These are phyloP conservation scores for Leccinum sublutescens DNA, from an alignment of 768 basidiomycete species.

Conservation along the genomic window DNA sequence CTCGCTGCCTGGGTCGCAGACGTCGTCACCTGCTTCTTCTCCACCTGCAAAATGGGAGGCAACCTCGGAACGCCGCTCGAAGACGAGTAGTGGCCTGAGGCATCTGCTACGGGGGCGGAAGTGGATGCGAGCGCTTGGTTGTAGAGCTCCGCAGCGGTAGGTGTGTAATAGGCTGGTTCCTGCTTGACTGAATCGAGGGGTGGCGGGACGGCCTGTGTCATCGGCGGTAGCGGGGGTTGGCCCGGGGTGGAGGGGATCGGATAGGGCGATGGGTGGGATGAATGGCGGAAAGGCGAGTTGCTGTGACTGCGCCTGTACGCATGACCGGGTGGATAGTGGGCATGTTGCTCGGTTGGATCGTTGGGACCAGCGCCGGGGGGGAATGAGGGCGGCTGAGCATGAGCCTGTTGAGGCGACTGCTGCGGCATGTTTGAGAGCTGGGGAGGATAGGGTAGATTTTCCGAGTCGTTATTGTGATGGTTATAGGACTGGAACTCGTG, in stretches of 20 bases:
- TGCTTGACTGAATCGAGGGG: constrained; percentile 37
- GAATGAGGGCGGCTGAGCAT: constrained; percentile 39
- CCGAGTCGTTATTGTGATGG: constrained; percentile 26
- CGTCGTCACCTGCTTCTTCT: constrained; percentile 94
- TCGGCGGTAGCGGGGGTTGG: constrained; percentile 30
- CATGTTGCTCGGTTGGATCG: constrained; percentile 33
- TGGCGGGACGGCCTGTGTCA: constrained; percentile 18
- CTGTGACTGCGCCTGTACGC: constrained; percentile 33
- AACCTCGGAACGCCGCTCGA: constrained; percentile 46
- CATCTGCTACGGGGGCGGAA: constrained; percentile 21
- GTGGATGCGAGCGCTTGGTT: constrained; percentile 43
- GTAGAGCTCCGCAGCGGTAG: constrained; percentile 55
- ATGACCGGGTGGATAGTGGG: constrained; percentile 35
- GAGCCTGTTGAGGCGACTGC: constrained; percentile 22
- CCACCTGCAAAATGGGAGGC: constrained; percentile 85
- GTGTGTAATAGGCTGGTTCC: constrained; percentile 45
- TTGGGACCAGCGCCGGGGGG: constrained; percentile 36
- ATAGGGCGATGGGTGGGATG: constrained; percentile 40
- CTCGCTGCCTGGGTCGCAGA: constrained; percentile 91
- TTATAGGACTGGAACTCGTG: constrained; percentile 35
- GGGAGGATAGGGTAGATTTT: constrained; percentile 24
- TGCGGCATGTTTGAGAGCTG: constrained; percentile 34
- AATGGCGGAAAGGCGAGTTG: constrained; percentile 37
- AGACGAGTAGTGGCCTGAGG: constrained; percentile 31
- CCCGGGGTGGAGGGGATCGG: constrained; percentile 34